Conservation (phyloP, 208 protist genomes). For the Trypanosoma lewisi region DNA sequence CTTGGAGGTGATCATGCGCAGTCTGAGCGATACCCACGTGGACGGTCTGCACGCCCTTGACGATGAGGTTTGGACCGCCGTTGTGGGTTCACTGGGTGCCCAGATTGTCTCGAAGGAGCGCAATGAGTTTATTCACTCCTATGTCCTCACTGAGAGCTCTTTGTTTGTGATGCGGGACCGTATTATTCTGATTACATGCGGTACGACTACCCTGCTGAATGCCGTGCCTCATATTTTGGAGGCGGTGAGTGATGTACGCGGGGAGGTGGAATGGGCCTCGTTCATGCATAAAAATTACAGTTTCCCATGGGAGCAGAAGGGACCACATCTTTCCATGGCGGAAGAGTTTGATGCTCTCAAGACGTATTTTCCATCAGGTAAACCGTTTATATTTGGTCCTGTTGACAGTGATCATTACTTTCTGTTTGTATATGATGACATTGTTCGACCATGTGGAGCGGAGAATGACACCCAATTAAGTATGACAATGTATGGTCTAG, state of each 20-base stretch:
- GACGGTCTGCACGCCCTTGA: constrained; percentile 66
- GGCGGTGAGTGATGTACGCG: constrained; percentile 71
- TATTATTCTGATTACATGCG: constrained; percentile 93
- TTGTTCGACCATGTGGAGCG: constrained; percentile 53
- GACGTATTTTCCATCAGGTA: constrained; percentile 74
- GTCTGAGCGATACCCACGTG: constrained; percentile 59
- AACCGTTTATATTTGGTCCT: constrained; percentile 88
- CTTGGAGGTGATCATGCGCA: constrained; percentile 83
- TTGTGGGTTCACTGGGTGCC: constrained; percentile 78
- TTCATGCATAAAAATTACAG: constrained; percentile 94
- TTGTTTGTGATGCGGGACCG: constrained; percentile 92
- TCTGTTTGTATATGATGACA: constrained; percentile 89
- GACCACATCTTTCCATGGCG: constrained; percentile 77
- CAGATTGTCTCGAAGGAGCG: constrained; percentile 80
- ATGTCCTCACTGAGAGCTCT: constrained; percentile 92
- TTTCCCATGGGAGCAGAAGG: constrained; percentile 89
- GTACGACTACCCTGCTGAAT: constrained; percentile 92
- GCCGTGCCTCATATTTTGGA: constrained; percentile 79
- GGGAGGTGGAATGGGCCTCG: constrained; percentile 85
- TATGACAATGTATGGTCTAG: constrained; percentile 92
- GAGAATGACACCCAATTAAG: constrained; percentile 83
- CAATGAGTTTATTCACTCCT: constrained; percentile 89
- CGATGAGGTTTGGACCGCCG: constrained; percentile 63
- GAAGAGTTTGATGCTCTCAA: constrained; percentile 83
- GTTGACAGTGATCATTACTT: constrained; percentile 93